These are phyloP conservation scores for Favolaschia claudopus DNA, from an alignment of 768 basidiomycete genomes.

Conservation along the genomic window DNA sequence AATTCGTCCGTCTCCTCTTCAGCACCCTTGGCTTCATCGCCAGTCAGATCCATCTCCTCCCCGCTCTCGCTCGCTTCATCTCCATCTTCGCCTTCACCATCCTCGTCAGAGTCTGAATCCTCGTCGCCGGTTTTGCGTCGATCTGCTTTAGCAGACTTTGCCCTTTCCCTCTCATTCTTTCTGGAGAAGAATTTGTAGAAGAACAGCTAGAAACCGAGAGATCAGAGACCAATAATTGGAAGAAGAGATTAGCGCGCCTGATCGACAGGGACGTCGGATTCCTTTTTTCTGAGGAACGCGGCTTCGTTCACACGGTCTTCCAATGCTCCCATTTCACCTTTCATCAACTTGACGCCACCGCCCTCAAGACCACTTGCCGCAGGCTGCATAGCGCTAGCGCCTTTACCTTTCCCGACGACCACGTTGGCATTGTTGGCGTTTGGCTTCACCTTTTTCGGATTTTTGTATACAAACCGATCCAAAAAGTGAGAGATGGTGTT, in stretches of 20 bases:
- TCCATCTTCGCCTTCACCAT: slow-evolving; percentile 49
- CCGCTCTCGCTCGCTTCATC: slow-evolving; percentile 53
- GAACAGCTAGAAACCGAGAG: slow-evolving; percentile 65
- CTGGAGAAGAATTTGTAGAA: slow-evolving; percentile 89
- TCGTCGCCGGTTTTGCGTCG: slow-evolving; percentile 43
- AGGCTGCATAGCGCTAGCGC: slow-evolving; percentile 97
- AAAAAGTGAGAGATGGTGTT: slow-evolving; percentile 96
- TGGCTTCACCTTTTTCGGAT: slow-evolving; percentile 75
- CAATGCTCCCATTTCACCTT: slow-evolving; percentile 58
- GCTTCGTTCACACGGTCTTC: slow-evolving; percentile 73
- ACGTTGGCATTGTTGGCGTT: slow-evolving; percentile 39
- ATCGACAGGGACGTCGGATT: slow-evolving; percentile 83
- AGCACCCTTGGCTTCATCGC: slow-evolving; percentile 36
- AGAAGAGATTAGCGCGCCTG: slow-evolving; percentile 61
- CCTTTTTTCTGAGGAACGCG: slow-evolving; percentile 72
- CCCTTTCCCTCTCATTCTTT: slow-evolving; percentile 65
- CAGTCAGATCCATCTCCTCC: slow-evolving; percentile 41
- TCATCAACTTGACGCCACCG: slow-evolving; percentile 73
- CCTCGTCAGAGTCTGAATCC: slow-evolving; percentile 46
- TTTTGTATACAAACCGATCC: slow-evolving; percentile 96
- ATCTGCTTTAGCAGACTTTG: slow-evolving; percentile 49
- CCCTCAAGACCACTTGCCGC: slow-evolving; percentile 70
- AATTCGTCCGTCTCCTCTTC: slow-evolving; percentile 39
- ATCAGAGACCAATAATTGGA: background rate
- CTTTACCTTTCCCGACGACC: slow-evolving; percentile 56